phyloP scores from a whole-genome alignment of 306 rosid species.

The Vigna reflexopilosa region DNA sequence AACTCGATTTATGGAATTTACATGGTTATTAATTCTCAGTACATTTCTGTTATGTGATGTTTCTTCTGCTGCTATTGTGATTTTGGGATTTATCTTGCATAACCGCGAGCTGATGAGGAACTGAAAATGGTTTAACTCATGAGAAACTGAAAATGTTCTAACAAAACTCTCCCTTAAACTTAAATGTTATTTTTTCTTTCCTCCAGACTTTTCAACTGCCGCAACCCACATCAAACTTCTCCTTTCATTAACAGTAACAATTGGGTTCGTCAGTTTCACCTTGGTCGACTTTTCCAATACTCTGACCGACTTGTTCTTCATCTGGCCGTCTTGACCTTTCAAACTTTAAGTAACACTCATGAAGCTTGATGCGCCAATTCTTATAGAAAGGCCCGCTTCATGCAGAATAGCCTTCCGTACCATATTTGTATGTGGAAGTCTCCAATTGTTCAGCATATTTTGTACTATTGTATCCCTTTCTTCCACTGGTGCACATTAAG shows the following conservation, averaged over 20 bases:
- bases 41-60: conserved; percentile 30
- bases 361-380: conserved; percentile 55
- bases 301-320: too few species aligned
- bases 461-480: conserved; percentile 46
- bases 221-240: too few species aligned
- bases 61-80: conserved; percentile 12
- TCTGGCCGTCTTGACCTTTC: conserved; percentile 21
- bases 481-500: conserved; percentile 49
- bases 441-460: conserved; percentile 50
- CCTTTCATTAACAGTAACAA: too few species aligned
- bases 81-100: conserved; percentile 1
- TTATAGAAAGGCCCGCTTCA: conserved; percentile 51
- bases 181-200: too few species aligned
- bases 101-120: too few species aligned
- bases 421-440: conserved; percentile 48
- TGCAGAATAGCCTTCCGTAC: conserved; percentile 46
- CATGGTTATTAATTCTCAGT: conserved; percentile 44
- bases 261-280: too few species aligned
- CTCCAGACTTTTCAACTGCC: too few species aligned
- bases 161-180: too few species aligned
- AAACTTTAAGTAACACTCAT: conserved; percentile 44
- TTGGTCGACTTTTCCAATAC: too few species aligned
- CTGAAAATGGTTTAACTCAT: conserved; percentile 15
- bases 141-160: too few species aligned
- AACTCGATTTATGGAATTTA: conserved; percentile 34